Conservation (phyloP, 306 rosid genomes). For the Fragaria vesca region DNA sequence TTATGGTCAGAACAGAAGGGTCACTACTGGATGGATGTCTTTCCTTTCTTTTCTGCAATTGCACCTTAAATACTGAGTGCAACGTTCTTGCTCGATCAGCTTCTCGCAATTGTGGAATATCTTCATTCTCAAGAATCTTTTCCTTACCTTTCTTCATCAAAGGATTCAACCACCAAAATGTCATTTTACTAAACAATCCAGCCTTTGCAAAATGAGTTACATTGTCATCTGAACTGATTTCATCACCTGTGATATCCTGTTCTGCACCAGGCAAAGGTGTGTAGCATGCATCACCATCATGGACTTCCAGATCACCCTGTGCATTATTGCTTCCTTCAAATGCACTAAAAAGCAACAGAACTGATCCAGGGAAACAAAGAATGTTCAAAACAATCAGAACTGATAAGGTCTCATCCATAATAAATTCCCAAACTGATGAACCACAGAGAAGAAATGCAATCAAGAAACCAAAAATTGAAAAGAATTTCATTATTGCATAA, state of each 20-base stretch:
- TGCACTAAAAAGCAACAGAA: conserved; percentile 14
- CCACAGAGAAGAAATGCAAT: conserved; percentile 17
- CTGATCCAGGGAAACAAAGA: conserved; percentile 22
- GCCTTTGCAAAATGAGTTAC: conserved; percentile 26
- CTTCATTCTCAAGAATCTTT: conserved; percentile 19
- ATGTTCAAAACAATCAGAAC: conserved; percentile 16
- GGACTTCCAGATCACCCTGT: conserved; percentile 4
- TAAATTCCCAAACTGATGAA: conserved; percentile 21
- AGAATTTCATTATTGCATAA: not conserved
- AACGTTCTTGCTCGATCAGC: conserved; percentile 20
- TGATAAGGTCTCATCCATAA: not conserved
- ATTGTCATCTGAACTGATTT: conserved; percentile 1
- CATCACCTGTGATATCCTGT: not conserved
- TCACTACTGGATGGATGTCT: not conserved
- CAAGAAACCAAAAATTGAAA: conserved; percentile 7
- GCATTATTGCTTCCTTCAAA: conserved; percentile 5
- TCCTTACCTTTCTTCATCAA: conserved; percentile 29
- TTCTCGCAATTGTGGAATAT: conserved; percentile 21
- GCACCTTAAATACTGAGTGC: not conserved
- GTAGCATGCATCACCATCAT: not conserved
- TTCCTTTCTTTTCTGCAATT: conserved; percentile 10
- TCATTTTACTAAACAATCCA: conserved; percentile 13
- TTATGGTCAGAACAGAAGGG: conserved; percentile 15
- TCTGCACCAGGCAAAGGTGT: conserved; percentile 9
- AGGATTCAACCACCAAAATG: conserved; percentile 39